Evolutionary conservation across 495 filamentous ascomycete genomes (phyloP).

Genomic region (Penicillium silybi): DNA sequence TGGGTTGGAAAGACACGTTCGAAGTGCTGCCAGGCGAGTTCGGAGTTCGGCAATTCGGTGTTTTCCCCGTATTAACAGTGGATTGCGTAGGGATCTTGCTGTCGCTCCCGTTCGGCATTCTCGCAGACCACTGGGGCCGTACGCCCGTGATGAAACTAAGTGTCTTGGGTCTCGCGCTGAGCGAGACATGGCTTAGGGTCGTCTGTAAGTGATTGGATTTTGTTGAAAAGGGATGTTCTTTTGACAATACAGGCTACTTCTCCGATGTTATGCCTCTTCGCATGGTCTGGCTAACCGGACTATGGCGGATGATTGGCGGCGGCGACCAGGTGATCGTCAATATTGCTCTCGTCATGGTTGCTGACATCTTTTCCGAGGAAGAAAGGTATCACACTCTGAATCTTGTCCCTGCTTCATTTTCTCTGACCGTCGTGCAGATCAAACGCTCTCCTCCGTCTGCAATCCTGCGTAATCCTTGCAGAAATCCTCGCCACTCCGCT

Average conservation of each 20-base stretch:
- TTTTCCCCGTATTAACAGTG: not conserved
- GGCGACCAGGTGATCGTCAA: slow-evolving; percentile 22
- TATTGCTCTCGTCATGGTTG: slow-evolving; percentile 26
- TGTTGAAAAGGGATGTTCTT: not conserved
- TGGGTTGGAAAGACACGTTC: slow-evolving; percentile 38
- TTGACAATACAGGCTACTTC: slow-evolving; percentile 16
- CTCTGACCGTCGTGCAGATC: slow-evolving; percentile 17
- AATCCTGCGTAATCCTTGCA: slow-evolving; percentile 16
- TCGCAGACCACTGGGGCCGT: slow-evolving; percentile 43
- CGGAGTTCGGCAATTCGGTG: not conserved
- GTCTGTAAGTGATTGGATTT: slow-evolving; percentile 29
- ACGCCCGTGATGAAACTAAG: slow-evolving; percentile 37
- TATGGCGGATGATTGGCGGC: slow-evolving; percentile 29
- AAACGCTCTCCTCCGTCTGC: slow-evolving; percentile 26
- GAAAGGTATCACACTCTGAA: slow-evolving; percentile 22
- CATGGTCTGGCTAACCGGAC: slow-evolving; percentile 27
- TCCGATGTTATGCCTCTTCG: slow-evolving; percentile 27
- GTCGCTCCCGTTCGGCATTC: slow-evolving; percentile 31
- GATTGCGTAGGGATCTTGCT: slow-evolving; percentile 26
- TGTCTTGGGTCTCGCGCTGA: slow-evolving; percentile 29
- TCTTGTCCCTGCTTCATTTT: not conserved
- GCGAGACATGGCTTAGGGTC: slow-evolving; percentile 30
- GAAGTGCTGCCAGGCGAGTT: slow-evolving; percentile 32
- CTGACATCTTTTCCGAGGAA: slow-evolving; percentile 31
- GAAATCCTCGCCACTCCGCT: slow-evolving; percentile 31